Evolutionary conservation across 257 asterid species (phyloP).

Genomic region (Ballota nigra): DNA sequence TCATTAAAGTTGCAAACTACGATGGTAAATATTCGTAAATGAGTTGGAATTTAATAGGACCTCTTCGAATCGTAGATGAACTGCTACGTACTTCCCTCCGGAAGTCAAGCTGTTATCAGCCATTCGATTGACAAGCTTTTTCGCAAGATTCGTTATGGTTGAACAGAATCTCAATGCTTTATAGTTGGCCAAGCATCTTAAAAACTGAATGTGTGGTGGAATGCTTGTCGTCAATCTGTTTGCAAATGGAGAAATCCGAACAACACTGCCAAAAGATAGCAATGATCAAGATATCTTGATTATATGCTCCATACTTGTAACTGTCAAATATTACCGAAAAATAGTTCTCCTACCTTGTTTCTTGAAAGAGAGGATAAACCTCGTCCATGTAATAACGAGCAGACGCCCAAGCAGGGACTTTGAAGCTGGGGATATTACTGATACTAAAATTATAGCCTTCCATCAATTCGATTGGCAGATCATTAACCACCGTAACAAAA

Average conservation of each 20-base stretch:
- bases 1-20: not conserved
- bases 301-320: not conserved
- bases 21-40: not conserved
- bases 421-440: constrained; percentile 56
- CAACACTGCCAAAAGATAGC: constrained; percentile 45
- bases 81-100: constrained; percentile 67
- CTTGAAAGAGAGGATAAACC: constrained; percentile 66
- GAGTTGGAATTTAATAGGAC: constrained; percentile 26
- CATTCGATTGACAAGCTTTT: constrained; percentile 57
- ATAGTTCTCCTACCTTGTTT: constrained; percentile 66
- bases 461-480: constrained; percentile 64
- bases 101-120: constrained; percentile 51
- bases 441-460: constrained; percentile 62
- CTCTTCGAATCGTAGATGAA: constrained; percentile 92
- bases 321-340: not conserved
- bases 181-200: constrained; percentile 80
- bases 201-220: constrained; percentile 67
- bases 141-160: constrained; percentile 52
- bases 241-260: constrained; percentile 83
- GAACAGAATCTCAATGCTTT: constrained; percentile 79
- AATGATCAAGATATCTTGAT: not conserved
- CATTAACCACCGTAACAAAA: constrained; percentile 55
- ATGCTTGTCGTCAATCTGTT: constrained; percentile 68
- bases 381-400: constrained; percentile 64
- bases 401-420: constrained; percentile 80